A percentile compares a stretch with the other conserved stretches of the same genome.
Evolutionary conservation across 306 rosid species (phyloP).

Genomic region (Albizia julibrissin): DNA sequence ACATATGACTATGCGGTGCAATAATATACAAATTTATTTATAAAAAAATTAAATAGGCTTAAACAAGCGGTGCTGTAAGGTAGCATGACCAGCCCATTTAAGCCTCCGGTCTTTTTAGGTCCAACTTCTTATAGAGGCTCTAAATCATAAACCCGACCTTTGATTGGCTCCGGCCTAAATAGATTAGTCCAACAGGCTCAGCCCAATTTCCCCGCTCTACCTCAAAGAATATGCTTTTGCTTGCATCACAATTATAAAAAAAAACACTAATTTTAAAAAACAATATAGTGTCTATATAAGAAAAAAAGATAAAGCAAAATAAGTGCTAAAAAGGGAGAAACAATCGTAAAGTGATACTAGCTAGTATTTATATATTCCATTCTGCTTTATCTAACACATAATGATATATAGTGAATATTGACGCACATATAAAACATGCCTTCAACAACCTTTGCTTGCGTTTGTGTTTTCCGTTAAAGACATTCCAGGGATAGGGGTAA

Average conservation of each 20-base stretch:
- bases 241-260: neutral
- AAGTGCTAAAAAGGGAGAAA: neutral
- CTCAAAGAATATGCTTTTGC: neutral
- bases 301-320: neutral
- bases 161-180: too few relatives aligned
- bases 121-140: too few relatives aligned
- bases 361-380: neutral
- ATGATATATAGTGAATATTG: neutral
- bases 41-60: too few relatives aligned
- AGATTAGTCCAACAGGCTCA: too few relatives aligned
- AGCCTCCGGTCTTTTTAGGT: too few relatives aligned
- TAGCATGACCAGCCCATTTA: too few relatives aligned
- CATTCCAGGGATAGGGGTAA: neutral
- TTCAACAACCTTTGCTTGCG: neutral
- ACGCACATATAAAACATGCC: neutral
- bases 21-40: too few relatives aligned
- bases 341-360: neutral
- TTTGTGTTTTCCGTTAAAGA: neutral
- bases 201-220: too few relatives aligned
- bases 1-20: too few relatives aligned
- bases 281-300: neutral
- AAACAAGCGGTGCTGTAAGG: too few relatives aligned
- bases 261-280: neutral
- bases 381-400: neutral
- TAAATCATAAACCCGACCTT: too few relatives aligned